Evolutionary conservation across 257 asterid genomes (phyloP), one percentile per base, ranked within the genome.

Genomic region (Nicotiana benthamiana): DNA sequence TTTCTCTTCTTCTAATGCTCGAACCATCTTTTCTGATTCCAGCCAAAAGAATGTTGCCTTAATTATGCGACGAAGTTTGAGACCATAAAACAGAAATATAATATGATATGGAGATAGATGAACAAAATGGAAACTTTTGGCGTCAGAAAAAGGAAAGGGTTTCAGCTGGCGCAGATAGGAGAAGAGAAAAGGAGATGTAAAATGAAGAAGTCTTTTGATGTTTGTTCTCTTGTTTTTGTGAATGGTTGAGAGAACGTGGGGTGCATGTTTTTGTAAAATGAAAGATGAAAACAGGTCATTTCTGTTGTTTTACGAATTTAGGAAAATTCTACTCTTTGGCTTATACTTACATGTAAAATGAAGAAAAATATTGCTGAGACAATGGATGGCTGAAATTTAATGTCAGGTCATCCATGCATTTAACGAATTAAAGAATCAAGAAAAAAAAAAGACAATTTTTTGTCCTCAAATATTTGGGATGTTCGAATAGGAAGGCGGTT

Each of bases 1-100:
- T 81, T 85, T 82, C 79, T 90, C 95, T 77, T 86, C 95, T 83
- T 86, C 89, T 27, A 81, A 0, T 24, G 85, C 90, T 62, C 88
- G 83, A 83, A 86, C 91, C 91, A 92, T 92, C 16, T 75, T 56
- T 12, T 46, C 15, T 27, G 43, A 65, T 36, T 76, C 82, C 65
- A 77, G 81, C 76, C 76, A 40, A 10, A 27, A 62, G 7, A 46
- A 72, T 24, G 32, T n/a, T 6, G 17, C 1, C 17, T 62, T 54
- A 26, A 26, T 26, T 26, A 63, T 9, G 20, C 51, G 76, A 59
- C 10, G 30, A 16, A 30, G 43, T 32, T 34, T 0, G 5, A 48
- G 36, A 32, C 30, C 26, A 46, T 52, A 28, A 68, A 68, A 24
- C 62, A 57, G 17, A 9, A 43, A 70, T 43, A 70, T 70, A n/a